Evolutionary conservation across 768 basidiomycete genomes (phyloP).

Genomic region (Tulasnella sp.): DNA sequence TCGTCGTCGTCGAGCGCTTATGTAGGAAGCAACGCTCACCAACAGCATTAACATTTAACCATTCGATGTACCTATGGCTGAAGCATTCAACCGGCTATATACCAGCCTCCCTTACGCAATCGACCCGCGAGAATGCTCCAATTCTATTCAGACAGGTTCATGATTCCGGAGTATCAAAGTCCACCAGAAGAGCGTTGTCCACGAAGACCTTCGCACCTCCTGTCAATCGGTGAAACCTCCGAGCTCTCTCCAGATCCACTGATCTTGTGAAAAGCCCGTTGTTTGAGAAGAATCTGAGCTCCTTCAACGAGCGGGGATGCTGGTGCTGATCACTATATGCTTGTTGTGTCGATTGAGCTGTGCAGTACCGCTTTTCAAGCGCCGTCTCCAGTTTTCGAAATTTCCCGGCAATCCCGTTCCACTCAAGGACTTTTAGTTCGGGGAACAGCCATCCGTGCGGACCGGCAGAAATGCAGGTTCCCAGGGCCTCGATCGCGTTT

Average conservation of each 20-base stretch:
- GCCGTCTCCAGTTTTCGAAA: background rate
- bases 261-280: too few species aligned
- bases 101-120: too few species aligned
- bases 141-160: background rate
- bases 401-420: too few species aligned
- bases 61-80: too few species aligned
- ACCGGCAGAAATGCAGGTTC: background rate
- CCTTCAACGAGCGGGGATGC: background rate
- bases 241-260: background rate
- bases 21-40: too few species aligned
- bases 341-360: background rate
- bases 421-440: background rate
- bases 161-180: background rate
- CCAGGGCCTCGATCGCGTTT: background rate
- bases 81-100: too few species aligned
- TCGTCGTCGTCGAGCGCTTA: too few species aligned
- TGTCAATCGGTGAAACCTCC: background rate
- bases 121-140: too few species aligned
- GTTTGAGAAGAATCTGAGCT: background rate
- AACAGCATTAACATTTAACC: too few species aligned
- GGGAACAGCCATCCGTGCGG: background rate
- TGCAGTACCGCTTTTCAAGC: background rate
- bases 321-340: background rate
- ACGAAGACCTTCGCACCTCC: background rate
- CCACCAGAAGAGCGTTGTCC: too few species aligned